These are phyloP conservation scores for Coemansia sp. DNA, from an alignment of 192 early-diverging fungal genomes.

Conservation along the genomic window DNA sequence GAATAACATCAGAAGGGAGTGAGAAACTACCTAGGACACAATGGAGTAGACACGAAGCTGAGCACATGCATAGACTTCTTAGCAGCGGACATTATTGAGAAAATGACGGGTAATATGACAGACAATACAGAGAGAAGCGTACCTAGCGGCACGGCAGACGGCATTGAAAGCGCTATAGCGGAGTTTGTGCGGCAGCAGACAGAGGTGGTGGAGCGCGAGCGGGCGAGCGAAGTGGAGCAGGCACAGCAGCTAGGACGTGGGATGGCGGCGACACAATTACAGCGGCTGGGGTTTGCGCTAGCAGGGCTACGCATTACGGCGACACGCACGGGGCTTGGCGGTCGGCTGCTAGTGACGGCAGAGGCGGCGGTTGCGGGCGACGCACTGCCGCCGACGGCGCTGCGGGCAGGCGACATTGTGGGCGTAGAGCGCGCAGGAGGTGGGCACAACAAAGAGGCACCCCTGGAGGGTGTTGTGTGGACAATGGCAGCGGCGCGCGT, in stretches of 20 bases:
- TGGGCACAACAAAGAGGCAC: not conserved
- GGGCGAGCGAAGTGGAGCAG: constrained; percentile 49
- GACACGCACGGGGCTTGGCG: constrained; percentile 68
- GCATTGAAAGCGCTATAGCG: constrained; percentile 5
- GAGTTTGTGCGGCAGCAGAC: constrained; percentile 43
- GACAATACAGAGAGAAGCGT: not conserved
- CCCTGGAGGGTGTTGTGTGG: constrained; percentile 58
- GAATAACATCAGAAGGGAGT: not conserved
- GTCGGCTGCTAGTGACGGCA: constrained; percentile 65
- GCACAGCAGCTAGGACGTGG: constrained; percentile 30
- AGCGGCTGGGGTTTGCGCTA: constrained; percentile 65
- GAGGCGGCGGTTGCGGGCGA: constrained; percentile 61
- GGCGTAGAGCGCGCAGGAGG: constrained; percentile 47
- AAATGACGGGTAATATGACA: not conserved
- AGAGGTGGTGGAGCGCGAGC: constrained; percentile 59
- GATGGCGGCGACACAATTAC: constrained; percentile 61
- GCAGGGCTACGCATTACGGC: constrained; percentile 60
- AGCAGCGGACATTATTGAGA: not conserved
- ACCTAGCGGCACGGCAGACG: not conserved
- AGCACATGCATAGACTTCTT: not conserved
- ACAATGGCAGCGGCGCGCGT: constrained; percentile 59
- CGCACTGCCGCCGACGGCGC: constrained; percentile 59
- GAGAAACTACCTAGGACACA: not conserved
- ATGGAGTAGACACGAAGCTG: not conserved
- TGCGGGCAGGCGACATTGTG: constrained; percentile 73